Percentiles rank a stretch among this genome's conserved stretches.
Conservation (phyloP, 2,329 filamentous ascomycete species). For the Fusarium tupiense region DNA sequence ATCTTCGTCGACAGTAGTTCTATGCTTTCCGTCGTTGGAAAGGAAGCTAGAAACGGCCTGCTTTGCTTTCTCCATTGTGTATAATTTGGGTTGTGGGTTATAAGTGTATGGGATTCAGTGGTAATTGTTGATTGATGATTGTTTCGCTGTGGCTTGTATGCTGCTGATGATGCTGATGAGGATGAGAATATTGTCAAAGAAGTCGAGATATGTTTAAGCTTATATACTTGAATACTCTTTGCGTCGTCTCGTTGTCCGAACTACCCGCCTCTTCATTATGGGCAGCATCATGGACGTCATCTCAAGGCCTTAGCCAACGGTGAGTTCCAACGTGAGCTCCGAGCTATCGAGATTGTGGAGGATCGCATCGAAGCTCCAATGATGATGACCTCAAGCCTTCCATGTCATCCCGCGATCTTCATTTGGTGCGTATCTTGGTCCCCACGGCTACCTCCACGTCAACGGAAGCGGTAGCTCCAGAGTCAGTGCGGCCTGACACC, state of each 20-base stretch:
- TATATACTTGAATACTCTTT: conserved; percentile 23
- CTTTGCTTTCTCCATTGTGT: conserved; percentile 72
- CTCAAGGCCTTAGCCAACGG: conserved; percentile 1
- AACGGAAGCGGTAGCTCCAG: neutral
- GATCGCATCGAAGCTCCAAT: neutral
- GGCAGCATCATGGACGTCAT: conserved; percentile 31
- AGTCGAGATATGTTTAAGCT: conserved; percentile 1
- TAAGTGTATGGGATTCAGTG: neutral
- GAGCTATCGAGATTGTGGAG: neutral
- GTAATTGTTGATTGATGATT: neutral
- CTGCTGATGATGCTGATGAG: neutral
- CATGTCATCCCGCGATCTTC: conserved; percentile 35
- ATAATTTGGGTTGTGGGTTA: neutral
- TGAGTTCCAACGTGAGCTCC: neutral
- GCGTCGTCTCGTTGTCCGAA: neutral
- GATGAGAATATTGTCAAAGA: neutral
- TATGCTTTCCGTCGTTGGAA: conserved; percentile 69
- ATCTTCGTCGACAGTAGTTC: conserved; percentile 76
- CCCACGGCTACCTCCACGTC: conserved; percentile 9
- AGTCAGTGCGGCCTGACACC: neutral
- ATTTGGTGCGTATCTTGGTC: conserved; percentile 16
- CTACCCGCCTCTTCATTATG: conserved; percentile 16
- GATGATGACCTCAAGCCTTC: conserved; percentile 27
- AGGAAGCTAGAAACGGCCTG: conserved; percentile 69
- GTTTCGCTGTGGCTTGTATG: neutral